Conservation (phyloP, 73 alveolate species). For the Tetrahymena borealis region DNA sequence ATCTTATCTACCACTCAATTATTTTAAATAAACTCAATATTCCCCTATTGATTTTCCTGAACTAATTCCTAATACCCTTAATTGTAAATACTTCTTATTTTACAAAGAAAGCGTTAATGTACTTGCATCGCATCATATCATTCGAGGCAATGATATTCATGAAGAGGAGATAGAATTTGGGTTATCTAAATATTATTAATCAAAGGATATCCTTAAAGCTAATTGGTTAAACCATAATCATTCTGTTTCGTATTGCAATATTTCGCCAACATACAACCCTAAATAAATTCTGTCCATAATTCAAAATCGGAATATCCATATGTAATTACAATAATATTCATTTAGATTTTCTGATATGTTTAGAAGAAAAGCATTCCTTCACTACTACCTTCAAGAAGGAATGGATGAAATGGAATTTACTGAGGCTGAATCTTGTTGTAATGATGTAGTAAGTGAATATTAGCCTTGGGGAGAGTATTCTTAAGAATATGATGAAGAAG, state of each 20-base stretch:
- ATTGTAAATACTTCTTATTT: neutral
- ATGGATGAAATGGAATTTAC: conserved; percentile 84
- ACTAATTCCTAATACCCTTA: neutral
- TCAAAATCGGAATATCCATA: conserved; percentile 35
- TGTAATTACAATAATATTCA: neutral
- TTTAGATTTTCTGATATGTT: conserved; percentile 43
- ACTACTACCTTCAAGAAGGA: conserved; percentile 58
- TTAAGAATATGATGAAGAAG: neutral
- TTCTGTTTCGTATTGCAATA: neutral
- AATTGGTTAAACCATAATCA: neutral
- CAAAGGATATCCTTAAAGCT: neutral
- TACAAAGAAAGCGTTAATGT: neutral
- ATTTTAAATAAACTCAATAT: neutral
- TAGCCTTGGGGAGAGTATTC: neutral
- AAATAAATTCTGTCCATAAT: conserved; percentile 1
- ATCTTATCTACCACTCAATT: neutral
- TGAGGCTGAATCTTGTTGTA: conserved; percentile 60
- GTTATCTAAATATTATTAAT: neutral
- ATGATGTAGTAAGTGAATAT: conserved; percentile 59
- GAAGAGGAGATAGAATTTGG: neutral
- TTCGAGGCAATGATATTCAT: neutral
- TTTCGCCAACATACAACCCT: neutral
- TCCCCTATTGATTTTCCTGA: neutral
- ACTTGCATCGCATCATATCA: neutral
- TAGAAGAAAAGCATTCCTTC: conserved; percentile 56